These are phyloP conservation scores for Boletus sensibilis DNA, from an alignment of 768 basidiomycete genomes.

Conservation along the genomic window DNA sequence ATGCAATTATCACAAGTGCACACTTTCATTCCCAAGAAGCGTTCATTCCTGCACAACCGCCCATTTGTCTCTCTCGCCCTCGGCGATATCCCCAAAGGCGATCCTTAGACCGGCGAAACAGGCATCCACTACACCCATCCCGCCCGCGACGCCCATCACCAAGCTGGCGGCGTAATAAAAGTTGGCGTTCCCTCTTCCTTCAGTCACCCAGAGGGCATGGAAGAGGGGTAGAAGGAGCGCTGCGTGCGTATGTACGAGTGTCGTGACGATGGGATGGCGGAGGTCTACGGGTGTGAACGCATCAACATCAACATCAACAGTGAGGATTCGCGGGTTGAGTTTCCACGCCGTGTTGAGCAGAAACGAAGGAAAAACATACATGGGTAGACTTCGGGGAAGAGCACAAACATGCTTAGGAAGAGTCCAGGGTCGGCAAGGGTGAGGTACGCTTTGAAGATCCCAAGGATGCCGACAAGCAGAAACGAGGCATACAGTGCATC, in stretches of 20 bases:
- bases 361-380: constrained; percentile 49
- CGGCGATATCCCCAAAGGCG: constrained; percentile 56
- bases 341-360: neutral
- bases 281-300: constrained; percentile 52
- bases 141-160: constrained; percentile 88
- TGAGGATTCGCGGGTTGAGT: neutral
- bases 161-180: constrained; percentile 97
- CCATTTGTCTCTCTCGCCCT: constrained; percentile 37
- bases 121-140: constrained; percentile 78
- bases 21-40: neutral
- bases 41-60: constrained; percentile 29
- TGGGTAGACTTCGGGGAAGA: constrained; percentile 83
- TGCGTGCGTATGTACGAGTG: constrained; percentile 80
- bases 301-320: neutral
- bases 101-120: constrained; percentile 81
- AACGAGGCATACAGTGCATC: constrained; percentile 82
- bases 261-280: constrained; percentile 79
- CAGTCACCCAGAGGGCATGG: constrained; percentile 85
- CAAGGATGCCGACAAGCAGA: constrained; percentile 72
- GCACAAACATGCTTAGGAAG: constrained; percentile 73
- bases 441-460: constrained; percentile 89
- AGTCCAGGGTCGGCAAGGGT: constrained; percentile 87
- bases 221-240: constrained; percentile 86
- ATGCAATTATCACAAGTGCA: neutral
- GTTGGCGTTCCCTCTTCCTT: constrained; percentile 95